These are phyloP conservation scores for Parastagonospora nodorum DNA, from an alignment of 2,329 filamentous ascomycete genomes.

Conservation along the genomic window DNA sequence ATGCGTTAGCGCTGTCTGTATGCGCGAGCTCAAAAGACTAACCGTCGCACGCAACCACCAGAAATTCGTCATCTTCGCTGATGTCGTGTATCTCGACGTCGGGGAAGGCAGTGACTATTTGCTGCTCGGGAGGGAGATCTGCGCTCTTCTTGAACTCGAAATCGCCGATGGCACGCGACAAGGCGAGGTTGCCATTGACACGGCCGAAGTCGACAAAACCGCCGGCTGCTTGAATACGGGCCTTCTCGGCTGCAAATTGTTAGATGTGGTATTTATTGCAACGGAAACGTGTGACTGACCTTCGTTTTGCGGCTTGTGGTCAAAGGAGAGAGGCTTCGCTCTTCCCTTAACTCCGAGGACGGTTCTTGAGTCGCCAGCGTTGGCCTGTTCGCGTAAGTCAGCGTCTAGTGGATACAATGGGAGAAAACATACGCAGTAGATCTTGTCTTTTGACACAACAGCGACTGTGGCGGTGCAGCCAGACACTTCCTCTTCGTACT, in stretches of 20 bases:
- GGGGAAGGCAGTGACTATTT: constrained; percentile 96
- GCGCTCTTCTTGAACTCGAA: constrained; percentile 99
- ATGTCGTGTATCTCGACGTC: constrained; percentile 93
- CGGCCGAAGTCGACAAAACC: constrained; percentile 98
- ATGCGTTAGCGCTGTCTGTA: constrained; percentile 11
- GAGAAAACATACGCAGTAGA: constrained; percentile 81
- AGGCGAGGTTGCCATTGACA: constrained; percentile 95
- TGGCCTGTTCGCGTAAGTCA: constrained; percentile 67
- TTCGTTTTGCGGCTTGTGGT: constrained; percentile 99
- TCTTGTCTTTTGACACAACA: constrained; percentile 86
- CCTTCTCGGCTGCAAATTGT: constrained; percentile 78
- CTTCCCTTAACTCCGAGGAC: constrained; percentile 96
- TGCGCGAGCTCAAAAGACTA: constrained; percentile 9
- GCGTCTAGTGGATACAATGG: too few relatives aligned
- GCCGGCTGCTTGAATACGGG: constrained; percentile 91
- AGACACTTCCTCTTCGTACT: constrained; percentile 96
- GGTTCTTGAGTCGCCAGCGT: constrained; percentile 93
- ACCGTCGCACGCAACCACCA: constrained; percentile 53
- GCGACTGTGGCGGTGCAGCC: constrained; percentile 95
- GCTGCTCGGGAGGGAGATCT: constrained; percentile 94
- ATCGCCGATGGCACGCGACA: constrained; percentile 96
- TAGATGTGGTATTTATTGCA: constrained; percentile 10
- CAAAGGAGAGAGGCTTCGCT: constrained; percentile 97
- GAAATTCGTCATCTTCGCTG: constrained; percentile 90
- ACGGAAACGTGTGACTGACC: constrained; percentile 50